Evolutionary conservation across 1,284 basidiomycete species (phyloP), one percentile per base, ranked within the genome.

Genomic region (Malassezia restricta): DNA sequence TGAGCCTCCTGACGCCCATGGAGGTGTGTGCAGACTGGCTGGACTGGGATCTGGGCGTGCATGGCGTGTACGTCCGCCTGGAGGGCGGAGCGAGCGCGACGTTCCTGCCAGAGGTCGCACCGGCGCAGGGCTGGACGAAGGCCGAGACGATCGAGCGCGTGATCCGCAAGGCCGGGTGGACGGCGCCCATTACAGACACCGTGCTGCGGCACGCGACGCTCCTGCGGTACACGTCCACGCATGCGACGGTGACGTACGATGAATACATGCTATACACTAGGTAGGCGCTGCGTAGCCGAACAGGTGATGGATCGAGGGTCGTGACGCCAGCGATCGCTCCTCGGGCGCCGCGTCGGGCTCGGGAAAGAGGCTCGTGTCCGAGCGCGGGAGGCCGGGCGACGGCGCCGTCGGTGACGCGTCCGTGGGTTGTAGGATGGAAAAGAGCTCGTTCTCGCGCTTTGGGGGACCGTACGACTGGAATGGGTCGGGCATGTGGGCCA

Each of bases 111-210:
- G 84, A 96, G 56, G 85, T 98, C 47, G 84, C 86, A 38, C 80
- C 83, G 0, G 88, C 88, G 44, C 92, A 96, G 75, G 89, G 87
- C 3, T 98, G 92, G 92, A 81, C 83, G 54, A 85, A 86, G 77
- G 76, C 83, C 47, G 86, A 94, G 70, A 84, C 92, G 1, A 77
- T 98, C 40, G 83, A 91, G 63, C 87, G 83, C 63, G 88, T 89
- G 12, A 89, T 96, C 58, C 81, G 82, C 54, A 98, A 98, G 75
- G 87, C 90, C 5, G 90, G 88, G 3, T 95, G 57, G 49, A 80
- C 76, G 51, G 88, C 87, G 0, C 74, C 75, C 30, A 87, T 96
- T 62, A 85, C 83, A 3, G 86, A 92, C 71, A 85, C 85, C 58
- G 76, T 92, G 46, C 80, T 89, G 59, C 77, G 82, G 58, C 83